A percentile compares a stretch with the other conserved stretches of the same genome.
These are phyloP conservation scores for Peronospora tabacina DNA, from an alignment of 352 stramenopile genomes.

Conservation along the genomic window DNA sequence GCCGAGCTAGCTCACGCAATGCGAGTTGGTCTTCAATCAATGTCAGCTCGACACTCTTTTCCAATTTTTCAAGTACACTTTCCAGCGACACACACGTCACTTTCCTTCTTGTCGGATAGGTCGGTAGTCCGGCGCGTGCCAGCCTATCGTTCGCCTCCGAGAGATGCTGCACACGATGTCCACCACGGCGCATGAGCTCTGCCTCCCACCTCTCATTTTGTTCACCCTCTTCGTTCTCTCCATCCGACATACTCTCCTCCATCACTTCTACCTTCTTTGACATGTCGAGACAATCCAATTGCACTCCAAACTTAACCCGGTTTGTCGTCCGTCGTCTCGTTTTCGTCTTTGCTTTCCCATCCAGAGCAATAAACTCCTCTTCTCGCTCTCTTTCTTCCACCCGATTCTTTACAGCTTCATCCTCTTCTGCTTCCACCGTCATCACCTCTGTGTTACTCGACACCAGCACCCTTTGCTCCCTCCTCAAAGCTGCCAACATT, in stretches of 20 bases:
- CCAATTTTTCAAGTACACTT: constrained; percentile 44
- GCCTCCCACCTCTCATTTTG: constrained; percentile 61
- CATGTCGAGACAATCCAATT: constrained; percentile 18
- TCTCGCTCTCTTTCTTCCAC: constrained; percentile 26
- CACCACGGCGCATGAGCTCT: constrained; percentile 67
- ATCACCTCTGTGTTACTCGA: constrained; percentile 17
- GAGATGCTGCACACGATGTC: constrained; percentile 23
- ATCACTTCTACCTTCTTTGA: constrained; percentile 38
- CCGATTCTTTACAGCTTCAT: constrained; percentile 9
- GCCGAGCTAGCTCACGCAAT: constrained; percentile 39
- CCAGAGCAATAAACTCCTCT: constrained; percentile 65
- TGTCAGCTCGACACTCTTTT: constrained; percentile 40
- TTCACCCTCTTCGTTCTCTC: constrained; percentile 39
- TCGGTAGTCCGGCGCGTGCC: constrained; percentile 11
- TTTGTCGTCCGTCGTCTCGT: constrained; percentile 37
- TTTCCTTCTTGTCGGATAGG: constrained; percentile 48
- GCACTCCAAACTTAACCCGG: constrained; percentile 58
- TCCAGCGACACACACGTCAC: constrained; percentile 40
- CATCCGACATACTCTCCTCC: constrained; percentile 29
- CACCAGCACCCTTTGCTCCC: constrained; percentile 64
- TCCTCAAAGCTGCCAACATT: constrained; percentile 45
- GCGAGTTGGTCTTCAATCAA: constrained; percentile 41
- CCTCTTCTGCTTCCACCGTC: constrained; percentile 21
- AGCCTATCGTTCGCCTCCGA: constrained; percentile 7
- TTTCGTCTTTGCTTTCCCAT: constrained; percentile 28